Percentiles rank a stretch among this genome's conserved stretches.
Evolutionary conservation across 2,329 filamentous ascomycete species (phyloP).

Genomic region (Xylaria polymorpha): DNA sequence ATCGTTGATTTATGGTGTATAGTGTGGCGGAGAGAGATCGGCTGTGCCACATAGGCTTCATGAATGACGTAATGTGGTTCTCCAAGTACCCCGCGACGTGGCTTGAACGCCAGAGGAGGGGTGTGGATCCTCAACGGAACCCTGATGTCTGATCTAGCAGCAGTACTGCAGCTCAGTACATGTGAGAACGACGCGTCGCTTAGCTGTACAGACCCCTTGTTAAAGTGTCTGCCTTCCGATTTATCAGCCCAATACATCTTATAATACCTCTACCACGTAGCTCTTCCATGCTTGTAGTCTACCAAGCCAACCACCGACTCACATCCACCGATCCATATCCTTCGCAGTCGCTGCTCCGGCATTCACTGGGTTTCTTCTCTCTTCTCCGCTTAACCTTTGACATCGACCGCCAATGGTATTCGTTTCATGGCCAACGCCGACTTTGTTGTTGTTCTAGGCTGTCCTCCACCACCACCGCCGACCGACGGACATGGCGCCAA

Average conservation of each 20-base stretch:
- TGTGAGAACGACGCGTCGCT: conserved; percentile 24
- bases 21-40: not conserved
- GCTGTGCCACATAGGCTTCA: conserved; percentile 23
- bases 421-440: conserved; percentile 33
- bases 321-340: not conserved
- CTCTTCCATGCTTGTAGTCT: conserved; percentile 13
- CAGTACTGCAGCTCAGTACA: conserved; percentile 2
- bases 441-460: conserved; percentile 14
- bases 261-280: conserved; percentile 18
- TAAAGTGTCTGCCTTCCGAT: conserved; percentile 7
- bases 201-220: conserved; percentile 2
- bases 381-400: not conserved
- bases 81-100: conserved; percentile 34
- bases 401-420: not conserved
- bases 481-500: conserved; percentile 29
- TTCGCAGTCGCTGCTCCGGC: not conserved
- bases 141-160: conserved; percentile 18
- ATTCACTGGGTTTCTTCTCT: not conserved
- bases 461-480: conserved; percentile 1
- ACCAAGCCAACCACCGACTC: not conserved
- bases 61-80: conserved; percentile 33
- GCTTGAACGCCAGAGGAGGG: conserved; percentile 27
- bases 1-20: too few relatives aligned
- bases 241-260: conserved; percentile 7
- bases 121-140: conserved; percentile 19